Conservation (phyloP, 768 basidiomycete species). For the Tulasnella sp. region DNA sequence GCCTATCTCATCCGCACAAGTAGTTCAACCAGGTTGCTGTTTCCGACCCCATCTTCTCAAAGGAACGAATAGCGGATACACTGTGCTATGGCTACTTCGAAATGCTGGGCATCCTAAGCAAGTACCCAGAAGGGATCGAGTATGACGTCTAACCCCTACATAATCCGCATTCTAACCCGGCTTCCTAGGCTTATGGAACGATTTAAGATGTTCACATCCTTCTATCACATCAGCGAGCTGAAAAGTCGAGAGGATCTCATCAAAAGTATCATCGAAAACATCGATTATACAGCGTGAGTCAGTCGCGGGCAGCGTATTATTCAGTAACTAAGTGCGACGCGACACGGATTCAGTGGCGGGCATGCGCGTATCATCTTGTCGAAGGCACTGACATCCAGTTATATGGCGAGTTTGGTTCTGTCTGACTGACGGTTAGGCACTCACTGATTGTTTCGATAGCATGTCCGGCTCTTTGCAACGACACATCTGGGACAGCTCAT, state of each 20-base stretch:
- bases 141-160: slow-evolving; percentile 31
- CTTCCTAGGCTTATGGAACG: slow-evolving; percentile 66
- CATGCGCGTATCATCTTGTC: slow-evolving; percentile 88
- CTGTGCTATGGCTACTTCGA: slow-evolving; percentile 89
- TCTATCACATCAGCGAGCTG: slow-evolving; percentile 89
- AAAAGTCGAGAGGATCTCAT: slow-evolving; percentile 85
- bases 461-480: slow-evolving; percentile 80
- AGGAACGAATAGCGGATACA: slow-evolving; percentile 64
- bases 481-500: slow-evolving; percentile 75
- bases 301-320: not conserved
- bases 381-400: slow-evolving; percentile 88
- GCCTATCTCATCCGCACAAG: not conserved
- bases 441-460: slow-evolving; percentile 33
- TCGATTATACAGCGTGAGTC: slow-evolving; percentile 80
- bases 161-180: not conserved
- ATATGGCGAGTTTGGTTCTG: slow-evolving; percentile 43
- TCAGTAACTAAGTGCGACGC: not conserved
- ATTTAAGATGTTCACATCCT: slow-evolving; percentile 85
- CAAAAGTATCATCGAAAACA: slow-evolving; percentile 76
- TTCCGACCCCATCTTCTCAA: slow-evolving; percentile 69
- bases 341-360: slow-evolving; percentile 52
- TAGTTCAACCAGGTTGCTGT: slow-evolving; percentile 63
- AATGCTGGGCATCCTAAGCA: slow-evolving; percentile 87
- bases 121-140: slow-evolving; percentile 81
- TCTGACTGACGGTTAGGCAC: not conserved